phyloP scores from a whole-genome alignment of 345 rosid genomes.

The Cardamine chenopodiifolia region DNA sequence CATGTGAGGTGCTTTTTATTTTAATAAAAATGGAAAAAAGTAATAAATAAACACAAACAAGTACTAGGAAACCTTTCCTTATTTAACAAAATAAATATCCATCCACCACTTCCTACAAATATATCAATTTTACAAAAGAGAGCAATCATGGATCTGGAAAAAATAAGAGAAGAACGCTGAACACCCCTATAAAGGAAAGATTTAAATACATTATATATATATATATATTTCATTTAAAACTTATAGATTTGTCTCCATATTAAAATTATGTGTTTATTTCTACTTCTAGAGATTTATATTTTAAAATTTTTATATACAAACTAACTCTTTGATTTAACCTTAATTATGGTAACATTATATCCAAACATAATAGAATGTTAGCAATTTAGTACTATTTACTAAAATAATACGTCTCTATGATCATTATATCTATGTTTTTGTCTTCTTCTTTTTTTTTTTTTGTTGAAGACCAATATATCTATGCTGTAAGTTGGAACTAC shows the following conservation, averaged over 20 bases:
- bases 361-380: neutral
- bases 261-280: neutral
- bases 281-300: neutral
- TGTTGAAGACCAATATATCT: neutral
- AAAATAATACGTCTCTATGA: neutral
- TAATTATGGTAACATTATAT: neutral
- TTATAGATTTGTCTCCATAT: neutral
- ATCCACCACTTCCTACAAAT: slow-evolving; percentile 12
- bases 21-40: neutral
- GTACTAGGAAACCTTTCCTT: slow-evolving; percentile 24
- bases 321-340: neutral
- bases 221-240: neutral
- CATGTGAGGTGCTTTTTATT: slow-evolving; percentile 33
- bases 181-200: neutral
- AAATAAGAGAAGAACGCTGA: neutral
- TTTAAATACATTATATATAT: neutral
- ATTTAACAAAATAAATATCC: slow-evolving; percentile 13
- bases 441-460: too few relatives aligned
- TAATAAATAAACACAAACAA: slow-evolving; percentile 12
- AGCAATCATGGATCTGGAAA: slow-evolving; percentile 19
- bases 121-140: neutral
- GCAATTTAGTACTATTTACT: neutral
- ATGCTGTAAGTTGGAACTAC: neutral
- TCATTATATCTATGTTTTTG: neutral
- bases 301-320: neutral